These are phyloP conservation scores for Myxozyma vanderwaltii DNA, from an alignment of 805 yeast genomes.

Conservation along the genomic window DNA sequence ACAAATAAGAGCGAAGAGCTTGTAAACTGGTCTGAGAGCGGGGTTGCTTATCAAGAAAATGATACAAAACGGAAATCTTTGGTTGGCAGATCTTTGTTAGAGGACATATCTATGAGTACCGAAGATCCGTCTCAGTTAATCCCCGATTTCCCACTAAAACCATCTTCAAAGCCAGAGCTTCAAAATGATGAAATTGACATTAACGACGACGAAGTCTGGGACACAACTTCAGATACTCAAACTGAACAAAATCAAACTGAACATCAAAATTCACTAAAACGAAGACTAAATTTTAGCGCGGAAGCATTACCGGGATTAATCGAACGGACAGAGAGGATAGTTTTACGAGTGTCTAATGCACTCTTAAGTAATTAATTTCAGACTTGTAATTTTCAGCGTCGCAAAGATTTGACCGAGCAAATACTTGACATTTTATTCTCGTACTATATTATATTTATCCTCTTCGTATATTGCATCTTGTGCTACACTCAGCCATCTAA, in stretches of 20 bases:
- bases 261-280: no score
- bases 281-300: slow-evolving; percentile 24
- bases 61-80: neutral
- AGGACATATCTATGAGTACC: slow-evolving; percentile 4
- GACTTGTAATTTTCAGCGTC: no score
- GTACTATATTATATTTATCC: no score
- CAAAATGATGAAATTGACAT: neutral
- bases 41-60: neutral
- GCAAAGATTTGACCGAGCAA: no score
- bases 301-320: slow-evolving; percentile 28
- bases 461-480: no score
- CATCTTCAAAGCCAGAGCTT: neutral
- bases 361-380: no score
- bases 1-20: neutral
- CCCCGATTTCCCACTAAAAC: neutral
- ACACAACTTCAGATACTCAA: neutral
- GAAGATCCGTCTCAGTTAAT: neutral
- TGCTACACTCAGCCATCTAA: no score
- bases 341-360: neutral
- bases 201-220: slow-evolving; percentile 16
- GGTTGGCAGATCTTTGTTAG: slow-evolving; percentile 5
- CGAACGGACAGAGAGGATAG: slow-evolving; percentile 5
- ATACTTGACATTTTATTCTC: no score
- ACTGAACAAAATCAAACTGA: no score
- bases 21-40: neutral